Percentiles rank a stretch among this genome's conserved stretches.
These are phyloP conservation scores for Boletellus ananas DNA, from an alignment of 768 basidiomycete genomes.

Conservation along the genomic window DNA sequence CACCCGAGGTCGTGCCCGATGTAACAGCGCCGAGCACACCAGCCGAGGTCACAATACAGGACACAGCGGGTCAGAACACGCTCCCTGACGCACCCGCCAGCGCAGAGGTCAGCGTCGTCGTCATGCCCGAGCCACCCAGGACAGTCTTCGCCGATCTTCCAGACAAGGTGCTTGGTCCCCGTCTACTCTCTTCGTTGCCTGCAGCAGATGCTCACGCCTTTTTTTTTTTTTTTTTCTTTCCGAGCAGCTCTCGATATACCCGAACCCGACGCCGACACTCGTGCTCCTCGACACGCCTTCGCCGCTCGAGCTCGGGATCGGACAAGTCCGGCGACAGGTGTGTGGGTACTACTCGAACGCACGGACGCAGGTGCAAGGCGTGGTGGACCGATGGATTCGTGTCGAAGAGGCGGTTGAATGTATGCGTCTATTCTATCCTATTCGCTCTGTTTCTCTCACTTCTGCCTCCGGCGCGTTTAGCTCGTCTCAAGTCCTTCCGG, in stretches of 20 bases:
- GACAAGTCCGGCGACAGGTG: conserved; percentile 57
- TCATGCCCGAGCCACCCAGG: conserved; percentile 11
- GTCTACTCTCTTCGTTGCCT: too few relatives aligned
- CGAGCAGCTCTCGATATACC: conserved; percentile 82
- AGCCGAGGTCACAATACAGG: background rate
- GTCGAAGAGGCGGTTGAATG: conserved; percentile 84
- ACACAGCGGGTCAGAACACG: too few relatives aligned
- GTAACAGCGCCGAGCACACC: background rate
- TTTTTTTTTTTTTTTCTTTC: background rate
- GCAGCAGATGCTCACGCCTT: background rate
- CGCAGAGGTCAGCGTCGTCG: background rate
- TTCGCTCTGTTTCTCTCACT: background rate
- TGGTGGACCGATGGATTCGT: conserved; percentile 79
- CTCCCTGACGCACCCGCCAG: background rate
- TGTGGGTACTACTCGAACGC: conserved; percentile 54
- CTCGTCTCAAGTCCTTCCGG: conserved; percentile 76
- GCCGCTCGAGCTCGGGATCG: conserved; percentile 73
- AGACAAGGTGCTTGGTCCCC: conserved; percentile 19
- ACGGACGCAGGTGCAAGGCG: conserved; percentile 64
- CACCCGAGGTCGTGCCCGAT: background rate
- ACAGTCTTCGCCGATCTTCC: conserved; percentile 18
- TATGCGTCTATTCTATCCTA: conserved; percentile 39
- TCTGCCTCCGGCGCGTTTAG: conserved; percentile 35
- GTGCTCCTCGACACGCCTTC: conserved; percentile 73
- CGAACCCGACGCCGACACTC: conserved; percentile 54